Evolutionary conservation across 1,284 basidiomycete genomes (phyloP).

Genomic region (Chondrostereum purpureum): DNA sequence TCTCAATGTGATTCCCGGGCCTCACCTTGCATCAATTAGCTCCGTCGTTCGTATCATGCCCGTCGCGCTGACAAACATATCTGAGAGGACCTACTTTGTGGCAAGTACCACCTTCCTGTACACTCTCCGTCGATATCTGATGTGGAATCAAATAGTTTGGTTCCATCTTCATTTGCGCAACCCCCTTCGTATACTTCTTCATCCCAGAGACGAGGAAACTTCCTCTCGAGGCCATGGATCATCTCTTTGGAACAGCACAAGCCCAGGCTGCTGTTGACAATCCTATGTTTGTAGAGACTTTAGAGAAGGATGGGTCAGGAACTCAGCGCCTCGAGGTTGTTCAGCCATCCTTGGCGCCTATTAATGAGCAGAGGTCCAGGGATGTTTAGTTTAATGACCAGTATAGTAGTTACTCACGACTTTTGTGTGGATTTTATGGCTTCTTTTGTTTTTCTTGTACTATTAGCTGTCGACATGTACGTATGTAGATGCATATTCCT

Average conservation of each 20-base stretch:
- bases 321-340: background rate
- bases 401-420: no score
- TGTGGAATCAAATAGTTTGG: background rate
- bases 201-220: conserved; percentile 29
- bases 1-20: no score
- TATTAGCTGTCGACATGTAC: no score
- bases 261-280: background rate
- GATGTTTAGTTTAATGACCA: no score
- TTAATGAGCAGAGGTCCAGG: background rate
- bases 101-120: background rate
- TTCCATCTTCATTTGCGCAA: background rate
- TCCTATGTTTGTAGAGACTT: background rate
- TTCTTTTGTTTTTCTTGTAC: no score
- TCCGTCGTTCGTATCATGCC: conserved; percentile 6
- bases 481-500: no score
- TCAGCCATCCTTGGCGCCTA: background rate
- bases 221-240: conserved; percentile 31
- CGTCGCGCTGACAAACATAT: background rate
- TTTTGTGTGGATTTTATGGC: no score
- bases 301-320: background rate
- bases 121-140: background rate
- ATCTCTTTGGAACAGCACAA: conserved; percentile 21
- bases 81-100: background rate
- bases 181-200: conserved; percentile 17
- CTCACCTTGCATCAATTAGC: background rate